Percentiles rank a stretch among this genome's conserved stretches.
phyloP scores from a whole-genome alignment of 2,329 filamentous ascomycete species.

The Daldinia eschscholtzii region DNA sequence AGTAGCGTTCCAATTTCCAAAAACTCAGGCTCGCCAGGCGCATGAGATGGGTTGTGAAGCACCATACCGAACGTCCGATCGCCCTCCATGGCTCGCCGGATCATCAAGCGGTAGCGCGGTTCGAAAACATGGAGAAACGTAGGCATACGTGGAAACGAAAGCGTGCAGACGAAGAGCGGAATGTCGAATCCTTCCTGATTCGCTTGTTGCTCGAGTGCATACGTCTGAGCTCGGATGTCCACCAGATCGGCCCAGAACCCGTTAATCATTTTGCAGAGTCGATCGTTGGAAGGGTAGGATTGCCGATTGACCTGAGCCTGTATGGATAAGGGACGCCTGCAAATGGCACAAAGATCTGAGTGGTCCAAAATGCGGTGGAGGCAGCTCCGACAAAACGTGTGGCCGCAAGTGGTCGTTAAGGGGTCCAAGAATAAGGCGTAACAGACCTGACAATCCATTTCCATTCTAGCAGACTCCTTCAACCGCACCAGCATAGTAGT shows the following conservation, averaged over 20 bases:
- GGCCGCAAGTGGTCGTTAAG: constrained; percentile 85
- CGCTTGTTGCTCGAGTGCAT: constrained; percentile 69
- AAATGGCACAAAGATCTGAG: constrained; percentile 82
- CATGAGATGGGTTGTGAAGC: constrained; percentile 70
- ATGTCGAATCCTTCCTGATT: constrained; percentile 70
- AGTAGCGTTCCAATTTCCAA: constrained; percentile 83
- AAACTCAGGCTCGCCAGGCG: constrained; percentile 60
- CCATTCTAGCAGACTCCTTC: constrained; percentile 71
- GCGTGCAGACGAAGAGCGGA: constrained; percentile 83
- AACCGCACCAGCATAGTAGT: constrained; percentile 66
- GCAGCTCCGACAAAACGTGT: constrained; percentile 89
- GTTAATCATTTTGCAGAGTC: constrained; percentile 72
- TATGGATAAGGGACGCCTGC: constrained; percentile 73
- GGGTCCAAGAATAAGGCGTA: constrained; percentile 86
- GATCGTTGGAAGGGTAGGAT: constrained; percentile 69
- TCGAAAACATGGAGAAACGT: constrained; percentile 94
- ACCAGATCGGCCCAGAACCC: constrained; percentile 78
- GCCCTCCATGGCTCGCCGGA: constrained; percentile 79
- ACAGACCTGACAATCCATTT: constrained; percentile 91
- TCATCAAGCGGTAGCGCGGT: constrained; percentile 91
- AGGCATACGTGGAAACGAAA: constrained; percentile 85
- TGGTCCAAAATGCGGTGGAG: constrained; percentile 82
- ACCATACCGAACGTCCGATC: constrained; percentile 88
- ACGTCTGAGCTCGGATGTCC: constrained; percentile 66
- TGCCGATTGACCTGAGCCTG: constrained; percentile 58